Percentiles rank a stretch among this genome's conserved stretches.
phyloP scores from a whole-genome alignment of 2,329 filamentous ascomycete species.

The Aureobasidium sp. region DNA sequence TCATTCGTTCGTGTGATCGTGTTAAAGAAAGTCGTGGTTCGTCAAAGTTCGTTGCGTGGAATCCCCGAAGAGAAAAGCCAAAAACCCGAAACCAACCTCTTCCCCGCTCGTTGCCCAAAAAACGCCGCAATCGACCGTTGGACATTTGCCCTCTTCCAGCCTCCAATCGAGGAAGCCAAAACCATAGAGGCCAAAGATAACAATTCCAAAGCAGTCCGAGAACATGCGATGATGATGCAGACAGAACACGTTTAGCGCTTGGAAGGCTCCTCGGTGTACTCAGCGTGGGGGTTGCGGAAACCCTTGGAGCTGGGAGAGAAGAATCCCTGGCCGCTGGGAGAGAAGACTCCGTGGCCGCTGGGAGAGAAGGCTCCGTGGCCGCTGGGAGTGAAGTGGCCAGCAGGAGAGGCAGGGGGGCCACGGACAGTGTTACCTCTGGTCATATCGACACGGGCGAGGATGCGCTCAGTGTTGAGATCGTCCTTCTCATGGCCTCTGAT shows the following conservation, averaged over 20 bases:
- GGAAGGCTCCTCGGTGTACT: background rate
- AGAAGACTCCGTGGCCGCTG: background rate
- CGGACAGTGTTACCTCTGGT: background rate
- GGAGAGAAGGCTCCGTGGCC: background rate
- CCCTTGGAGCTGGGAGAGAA: background rate
- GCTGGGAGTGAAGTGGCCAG: background rate
- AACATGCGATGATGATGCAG: background rate
- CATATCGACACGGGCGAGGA: background rate
- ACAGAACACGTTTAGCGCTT: background rate
- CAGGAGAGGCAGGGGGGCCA: background rate
- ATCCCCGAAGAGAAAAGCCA: background rate
- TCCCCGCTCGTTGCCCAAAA: constrained; percentile 1
- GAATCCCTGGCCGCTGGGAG: background rate
- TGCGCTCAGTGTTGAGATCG: background rate
- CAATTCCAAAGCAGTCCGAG: background rate
- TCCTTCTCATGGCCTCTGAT: background rate
- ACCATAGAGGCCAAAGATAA: background rate
- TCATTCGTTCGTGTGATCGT: background rate
- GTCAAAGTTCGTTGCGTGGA: background rate
- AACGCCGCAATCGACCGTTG: background rate
- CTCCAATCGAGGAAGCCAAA: background rate
- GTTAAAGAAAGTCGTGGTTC: background rate
- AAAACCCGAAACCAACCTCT: background rate
- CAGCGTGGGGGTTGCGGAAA: background rate
- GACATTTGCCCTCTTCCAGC: background rate